Conservation (phyloP, 495 filamentous ascomycete genomes). For the Diplogelasinospora grovesii region DNA sequence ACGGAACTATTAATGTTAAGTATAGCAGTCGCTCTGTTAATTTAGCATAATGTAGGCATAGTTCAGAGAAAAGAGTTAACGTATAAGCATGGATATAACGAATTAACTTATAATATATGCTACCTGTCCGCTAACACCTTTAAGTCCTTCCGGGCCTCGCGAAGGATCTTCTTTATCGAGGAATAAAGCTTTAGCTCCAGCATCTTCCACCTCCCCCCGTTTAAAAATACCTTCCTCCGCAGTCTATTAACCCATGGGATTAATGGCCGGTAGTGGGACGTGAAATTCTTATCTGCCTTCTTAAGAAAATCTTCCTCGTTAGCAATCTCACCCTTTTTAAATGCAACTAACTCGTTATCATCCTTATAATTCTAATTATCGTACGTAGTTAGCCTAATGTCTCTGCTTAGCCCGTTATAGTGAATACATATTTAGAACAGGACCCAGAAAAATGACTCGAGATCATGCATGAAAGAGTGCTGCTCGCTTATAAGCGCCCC, state of each 20-base stretch:
- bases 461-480: constrained; percentile 37
- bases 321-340: constrained; percentile 3
- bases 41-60: too few species aligned
- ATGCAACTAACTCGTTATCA: background rate
- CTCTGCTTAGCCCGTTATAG: constrained; percentile 17
- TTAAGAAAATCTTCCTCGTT: constrained; percentile 30
- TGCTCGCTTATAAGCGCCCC: constrained; percentile 28
- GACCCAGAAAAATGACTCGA: constrained; percentile 50
- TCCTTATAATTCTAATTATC: constrained; percentile 3
- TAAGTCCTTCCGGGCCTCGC: constrained; percentile 3
- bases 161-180: constrained; percentile 21
- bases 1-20: too few species aligned
- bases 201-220: constrained; percentile 25
- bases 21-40: too few species aligned
- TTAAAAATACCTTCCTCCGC: constrained; percentile 31
- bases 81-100: too few species aligned
- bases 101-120: too few species aligned
- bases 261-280: constrained; percentile 14
- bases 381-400: constrained; percentile 13
- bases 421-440: constrained; percentile 43
- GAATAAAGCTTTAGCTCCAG: too few species aligned
- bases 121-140: too few species aligned
- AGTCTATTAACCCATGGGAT: constrained; percentile 27
- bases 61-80: too few species aligned
- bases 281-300: constrained; percentile 24